Evolutionary conservation across 2,329 filamentous ascomycete genomes (phyloP), one percentile per base, ranked within the genome.

Genomic region (Fusarium dimerum): DNA sequence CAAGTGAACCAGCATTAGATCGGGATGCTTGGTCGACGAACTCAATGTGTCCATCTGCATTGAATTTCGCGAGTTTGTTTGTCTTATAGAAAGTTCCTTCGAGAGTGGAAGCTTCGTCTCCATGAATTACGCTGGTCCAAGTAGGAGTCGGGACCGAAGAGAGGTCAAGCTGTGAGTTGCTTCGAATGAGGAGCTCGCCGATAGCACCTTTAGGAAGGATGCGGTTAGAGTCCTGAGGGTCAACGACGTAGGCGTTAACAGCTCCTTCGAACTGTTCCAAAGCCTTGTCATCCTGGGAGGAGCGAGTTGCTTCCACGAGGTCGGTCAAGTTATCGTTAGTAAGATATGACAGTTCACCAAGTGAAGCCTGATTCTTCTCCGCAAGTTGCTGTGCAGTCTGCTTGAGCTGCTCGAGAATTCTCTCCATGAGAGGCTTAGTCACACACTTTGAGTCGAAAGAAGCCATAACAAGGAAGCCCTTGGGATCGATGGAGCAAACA

Each of bases 401-500:
- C 34, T 77, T 77, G 18, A 87, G 73, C 48, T 83, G 78, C 2
- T 72, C 65, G 18, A 86, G 70, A 3, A 80, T 79, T 32, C 75
- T 73, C 60, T 84, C 71, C 70, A 86, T 81, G 16, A 78, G 75
- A 20, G 71, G 68, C 32, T 71, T 73, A 16, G 73, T 72, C 16
- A 88, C 78, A 1, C 79, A 77, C n/a, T 79, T 78, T 18, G 83
- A 83, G 62, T 88, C 84, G 60, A 87, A 87, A 60, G 84, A 85
- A 1, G 84, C 83, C 72, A 84, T 85, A 50, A 85, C 73, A 15
- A 80, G 68, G 63, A 87, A 81, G 1, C 80, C 78, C 54, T 76
- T 73, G 2, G 78, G 73, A 36, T 82, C 78, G 6, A 87, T 70
- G 5, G 80, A 84, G 66, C 84, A 88, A 40, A 87, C 84, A 17